Evolutionary conservation across 495 filamentous ascomycete genomes (phyloP).

Genomic region (Sphaerosporella brunnea): DNA sequence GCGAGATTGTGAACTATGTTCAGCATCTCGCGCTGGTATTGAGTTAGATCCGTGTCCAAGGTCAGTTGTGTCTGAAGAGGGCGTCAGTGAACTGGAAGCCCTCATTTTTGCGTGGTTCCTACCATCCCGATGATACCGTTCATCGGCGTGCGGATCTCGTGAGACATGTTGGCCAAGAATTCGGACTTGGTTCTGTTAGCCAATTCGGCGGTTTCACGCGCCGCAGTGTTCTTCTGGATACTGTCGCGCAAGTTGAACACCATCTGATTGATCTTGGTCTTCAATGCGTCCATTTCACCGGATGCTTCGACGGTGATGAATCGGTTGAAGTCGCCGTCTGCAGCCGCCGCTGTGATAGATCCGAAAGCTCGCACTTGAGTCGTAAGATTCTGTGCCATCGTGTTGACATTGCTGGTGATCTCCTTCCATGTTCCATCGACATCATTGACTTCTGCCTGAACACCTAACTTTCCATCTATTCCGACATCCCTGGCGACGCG

Average conservation of each 20-base stretch:
- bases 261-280: slow-evolving; percentile 99
- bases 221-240: slow-evolving; percentile 94
- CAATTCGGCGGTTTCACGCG: slow-evolving; percentile 87
- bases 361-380: slow-evolving; percentile 96
- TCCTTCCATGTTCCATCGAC: slow-evolving; percentile 95
- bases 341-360: slow-evolving; percentile 92
- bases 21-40: slow-evolving; percentile 93
- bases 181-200: slow-evolving; percentile 98
- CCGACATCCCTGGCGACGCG: slow-evolving; percentile 93
- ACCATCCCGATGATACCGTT: slow-evolving; percentile 32
- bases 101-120: not conserved
- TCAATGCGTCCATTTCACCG: slow-evolving; percentile 97
- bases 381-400: slow-evolving; percentile 94
- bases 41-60: slow-evolving; percentile 83
- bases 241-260: slow-evolving; percentile 86
- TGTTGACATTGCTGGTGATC: slow-evolving; percentile 95
- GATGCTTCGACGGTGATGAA: slow-evolving; percentile 96
- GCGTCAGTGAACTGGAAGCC: slow-evolving; percentile 34
- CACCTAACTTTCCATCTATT: slow-evolving; percentile 97
- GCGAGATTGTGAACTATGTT: slow-evolving; percentile 97
- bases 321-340: slow-evolving; percentile 91
- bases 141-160: slow-evolving; percentile 98
- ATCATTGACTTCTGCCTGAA: slow-evolving; percentile 86
- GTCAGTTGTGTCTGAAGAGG: slow-evolving; percentile 95
- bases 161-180: slow-evolving; percentile 97